Percentiles rank a stretch among this genome's conserved stretches.
These are phyloP conservation scores for Paraglomus brasilianum DNA, from an alignment of 192 early-diverging fungal genomes.

Conservation along the genomic window DNA sequence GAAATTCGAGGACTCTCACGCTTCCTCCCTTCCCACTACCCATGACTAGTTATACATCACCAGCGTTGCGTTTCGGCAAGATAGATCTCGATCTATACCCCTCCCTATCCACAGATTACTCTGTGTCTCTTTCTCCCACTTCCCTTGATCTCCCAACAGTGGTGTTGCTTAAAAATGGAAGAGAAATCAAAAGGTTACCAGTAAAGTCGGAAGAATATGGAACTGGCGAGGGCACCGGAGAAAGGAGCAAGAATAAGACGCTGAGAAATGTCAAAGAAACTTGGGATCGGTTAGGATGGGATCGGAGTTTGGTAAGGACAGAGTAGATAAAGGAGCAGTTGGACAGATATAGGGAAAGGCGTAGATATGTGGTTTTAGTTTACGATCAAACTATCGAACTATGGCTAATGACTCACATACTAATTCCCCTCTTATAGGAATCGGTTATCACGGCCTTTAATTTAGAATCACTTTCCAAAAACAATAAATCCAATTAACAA, in stretches of 20 bases:
- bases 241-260: conserved; percentile 29
- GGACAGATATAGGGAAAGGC: too few species aligned
- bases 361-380: too few species aligned
- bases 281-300: conserved; percentile 41
- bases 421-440: too few species aligned
- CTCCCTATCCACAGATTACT: conserved; percentile 44
- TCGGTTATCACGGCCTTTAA: too few species aligned
- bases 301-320: conserved; percentile 20
- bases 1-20: too few species aligned
- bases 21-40: neutral
- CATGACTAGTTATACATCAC: conserved; percentile 32
- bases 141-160: conserved; percentile 55
- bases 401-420: too few species aligned
- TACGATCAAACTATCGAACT: too few species aligned
- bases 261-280: conserved; percentile 36
- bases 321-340: too few species aligned
- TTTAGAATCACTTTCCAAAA: too few species aligned
- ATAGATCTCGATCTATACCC: conserved; percentile 51
- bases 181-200: conserved; percentile 45
- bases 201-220: conserved; percentile 38
- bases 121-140: conserved; percentile 48
- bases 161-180: conserved; percentile 52
- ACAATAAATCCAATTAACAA: too few species aligned
- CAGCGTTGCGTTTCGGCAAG: conserved; percentile 46
- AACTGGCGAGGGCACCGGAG: conserved; percentile 38